Conservation (phyloP, 2,329 filamentous ascomycete species). For the Sclerotinia trifoliorum region DNA sequence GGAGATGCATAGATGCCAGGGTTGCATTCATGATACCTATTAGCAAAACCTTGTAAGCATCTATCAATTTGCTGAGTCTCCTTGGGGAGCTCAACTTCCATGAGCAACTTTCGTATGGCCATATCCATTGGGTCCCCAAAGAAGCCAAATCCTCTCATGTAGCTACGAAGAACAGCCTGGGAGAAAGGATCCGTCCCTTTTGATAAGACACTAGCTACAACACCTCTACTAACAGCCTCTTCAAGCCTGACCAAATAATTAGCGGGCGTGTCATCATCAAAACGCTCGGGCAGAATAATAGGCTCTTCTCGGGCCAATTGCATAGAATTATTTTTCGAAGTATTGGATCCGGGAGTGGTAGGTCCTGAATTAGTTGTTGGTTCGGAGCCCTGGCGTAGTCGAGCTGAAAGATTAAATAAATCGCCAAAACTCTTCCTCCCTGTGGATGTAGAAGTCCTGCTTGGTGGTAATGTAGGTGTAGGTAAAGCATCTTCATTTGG, state of each 20-base stretch:
- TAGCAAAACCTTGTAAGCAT: conserved; percentile 89
- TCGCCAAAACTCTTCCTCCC: conserved; percentile 93
- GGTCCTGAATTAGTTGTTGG: conserved; percentile 67
- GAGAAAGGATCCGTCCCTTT: conserved; percentile 85
- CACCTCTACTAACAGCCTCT: conserved; percentile 72
- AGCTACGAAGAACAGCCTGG: conserved; percentile 80
- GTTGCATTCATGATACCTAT: conserved; percentile 97
- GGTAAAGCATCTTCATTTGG: conserved; percentile 69
- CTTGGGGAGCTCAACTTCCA: conserved; percentile 94
- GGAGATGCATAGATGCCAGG: conserved; percentile 88
- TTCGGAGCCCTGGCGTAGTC: conserved; percentile 80
- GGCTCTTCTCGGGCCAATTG: conserved; percentile 69
- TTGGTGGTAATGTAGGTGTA: conserved; percentile 55
- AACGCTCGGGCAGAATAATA: conserved; percentile 69
- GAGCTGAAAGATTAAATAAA: conserved; percentile 70
- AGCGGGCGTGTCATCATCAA: conserved; percentile 85
- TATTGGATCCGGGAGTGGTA: conserved; percentile 65
- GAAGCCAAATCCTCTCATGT: conserved; percentile 92
- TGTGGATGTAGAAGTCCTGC: conserved; percentile 79
- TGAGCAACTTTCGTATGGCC: conserved; percentile 90
- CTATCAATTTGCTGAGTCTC: conserved; percentile 98
- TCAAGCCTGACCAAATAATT: conserved; percentile 85
- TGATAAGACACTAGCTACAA: conserved; percentile 81
- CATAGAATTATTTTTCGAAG: conserved; percentile 80
- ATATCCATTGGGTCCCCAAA: conserved; percentile 98